Evolutionary conservation across 164 flowering plant genomes (phyloP).

Genomic region (Magnolia changhungtana): DNA sequence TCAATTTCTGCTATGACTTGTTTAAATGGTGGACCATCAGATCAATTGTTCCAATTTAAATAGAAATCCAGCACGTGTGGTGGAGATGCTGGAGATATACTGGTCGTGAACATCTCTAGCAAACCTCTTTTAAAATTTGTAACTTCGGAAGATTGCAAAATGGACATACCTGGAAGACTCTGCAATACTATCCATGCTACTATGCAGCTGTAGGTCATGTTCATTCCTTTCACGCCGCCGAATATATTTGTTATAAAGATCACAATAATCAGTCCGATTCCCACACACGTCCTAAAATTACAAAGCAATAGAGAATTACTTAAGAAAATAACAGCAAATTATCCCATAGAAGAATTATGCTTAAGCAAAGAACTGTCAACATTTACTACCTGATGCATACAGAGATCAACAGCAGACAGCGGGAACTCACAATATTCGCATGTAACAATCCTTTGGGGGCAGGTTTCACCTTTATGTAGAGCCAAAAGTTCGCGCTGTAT

Average conservation of each 20-base stretch:
- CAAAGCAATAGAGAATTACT: background rate
- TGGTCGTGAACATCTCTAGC: no score
- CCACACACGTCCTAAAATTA: constrained; percentile 84
- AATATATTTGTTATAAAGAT: constrained; percentile 66
- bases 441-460: constrained; percentile 85
- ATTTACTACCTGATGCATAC: constrained; percentile 79
- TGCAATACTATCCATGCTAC: constrained; percentile 34
- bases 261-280: constrained; percentile 84
- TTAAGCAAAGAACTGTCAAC: background rate
- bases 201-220: constrained; percentile 69
- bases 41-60: no score
- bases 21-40: background rate
- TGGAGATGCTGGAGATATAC: no score
- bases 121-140: no score
- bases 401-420: constrained; percentile 80
- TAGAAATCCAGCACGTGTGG: no score
- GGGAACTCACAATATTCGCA: constrained; percentile 96
- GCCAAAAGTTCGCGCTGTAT: constrained; percentile 74
- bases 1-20: background rate
- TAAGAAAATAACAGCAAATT: background rate
- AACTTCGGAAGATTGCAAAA: background rate
- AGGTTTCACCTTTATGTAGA: constrained; percentile 80
- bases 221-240: constrained; percentile 61
- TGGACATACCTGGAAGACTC: constrained; percentile 68
- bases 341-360: background rate